Evolutionary conservation across 441 rosid genomes (phyloP), one percentile per base, ranked within the genome.

Genomic region (Erodium trifolium): DNA sequence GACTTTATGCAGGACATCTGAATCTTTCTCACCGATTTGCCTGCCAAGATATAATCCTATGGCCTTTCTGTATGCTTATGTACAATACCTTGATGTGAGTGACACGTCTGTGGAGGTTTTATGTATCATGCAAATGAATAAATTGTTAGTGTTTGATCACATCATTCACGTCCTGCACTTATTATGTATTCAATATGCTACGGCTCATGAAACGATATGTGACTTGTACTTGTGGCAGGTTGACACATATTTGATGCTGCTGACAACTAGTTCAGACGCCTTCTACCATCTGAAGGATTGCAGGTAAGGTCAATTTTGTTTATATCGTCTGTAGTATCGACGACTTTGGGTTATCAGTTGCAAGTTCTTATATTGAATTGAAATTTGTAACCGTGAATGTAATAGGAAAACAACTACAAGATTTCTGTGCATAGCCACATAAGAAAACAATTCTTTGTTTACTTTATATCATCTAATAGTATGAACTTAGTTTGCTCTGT

Each of bases 221-320:
- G 65, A 43, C 31, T 70, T 71, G 31, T 72, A 17, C 63, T 69
- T 79, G 53, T 71, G 82, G 81, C 88, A 92, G 99, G 93, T 71
- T 35, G 96, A 94, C 72, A 90, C 93, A 18, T 94, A 88, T 81
- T 82, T 94, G 75, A 83, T 87, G 77, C 75, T 94, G 84, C 92
- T 94, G 70, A 90, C 98, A n/a, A 92, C 99, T 66, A 86, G 97
- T 72, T 94, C 97, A n/a, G 96, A 92, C 73, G 96, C 99, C 72
- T 94, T 92, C 79, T 83, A 83, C 83, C 99, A 92, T 83, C 96
- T 94, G 12, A 92, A 94, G 80, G 99, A 94, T 81, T 92, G 99
- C 87, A 87, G 98, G 98, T 90, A 83, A 74, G 53, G 18, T 45
- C 45, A 51, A 19, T 39, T n/a, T 66, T 76, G 53, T 55, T 23